Percentiles rank a stretch among this genome's conserved stretches.
Evolutionary conservation across 2,329 filamentous ascomycete genomes (phyloP).

Genomic region (Talaromyces amestolkiae): DNA sequence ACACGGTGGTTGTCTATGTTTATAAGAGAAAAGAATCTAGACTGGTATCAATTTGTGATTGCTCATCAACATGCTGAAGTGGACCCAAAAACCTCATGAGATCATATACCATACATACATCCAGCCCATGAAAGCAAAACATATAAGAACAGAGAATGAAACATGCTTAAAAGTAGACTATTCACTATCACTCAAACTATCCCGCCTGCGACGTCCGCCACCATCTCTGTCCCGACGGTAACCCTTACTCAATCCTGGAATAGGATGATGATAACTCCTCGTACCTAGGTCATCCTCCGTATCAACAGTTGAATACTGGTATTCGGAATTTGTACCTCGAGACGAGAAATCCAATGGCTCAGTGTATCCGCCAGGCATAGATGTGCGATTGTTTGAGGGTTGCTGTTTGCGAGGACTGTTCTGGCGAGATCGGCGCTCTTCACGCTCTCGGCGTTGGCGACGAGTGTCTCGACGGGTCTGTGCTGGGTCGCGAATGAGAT

Average conservation of each 20-base stretch:
- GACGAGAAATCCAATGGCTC: conserved; percentile 46
- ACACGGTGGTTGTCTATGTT: not conserved
- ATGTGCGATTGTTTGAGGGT: conserved; percentile 28
- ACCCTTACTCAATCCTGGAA: conserved; percentile 53
- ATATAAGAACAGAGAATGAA: not conserved
- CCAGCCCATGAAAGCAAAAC: conserved; percentile 6
- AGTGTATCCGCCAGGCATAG: conserved; percentile 41
- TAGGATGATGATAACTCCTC: conserved; percentile 57
- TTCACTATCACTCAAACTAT: conserved; percentile 57
- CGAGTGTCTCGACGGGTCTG: conserved; percentile 32
- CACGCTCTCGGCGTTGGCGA: conserved; percentile 16
- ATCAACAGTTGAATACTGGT: conserved; percentile 41
- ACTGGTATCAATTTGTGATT: not conserved
- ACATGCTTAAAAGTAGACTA: conserved; percentile 7
- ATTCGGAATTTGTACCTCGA: conserved; percentile 36
- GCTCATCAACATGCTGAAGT: not conserved
- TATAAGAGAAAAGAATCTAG: not conserved
- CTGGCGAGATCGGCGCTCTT: conserved; percentile 18
- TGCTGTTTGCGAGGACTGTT: conserved; percentile 35
- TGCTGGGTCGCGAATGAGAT: conserved; percentile 27
- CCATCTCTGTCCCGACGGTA: conserved; percentile 37
- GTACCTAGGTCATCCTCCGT: conserved; percentile 44
- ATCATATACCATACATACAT: conserved; percentile 16
- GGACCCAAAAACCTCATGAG: conserved; percentile 5
- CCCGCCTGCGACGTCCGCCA: conserved; percentile 44